These are phyloP conservation scores for Saururus chinensis DNA, from an alignment of 164 flowering plant species.

Conservation along the genomic window DNA sequence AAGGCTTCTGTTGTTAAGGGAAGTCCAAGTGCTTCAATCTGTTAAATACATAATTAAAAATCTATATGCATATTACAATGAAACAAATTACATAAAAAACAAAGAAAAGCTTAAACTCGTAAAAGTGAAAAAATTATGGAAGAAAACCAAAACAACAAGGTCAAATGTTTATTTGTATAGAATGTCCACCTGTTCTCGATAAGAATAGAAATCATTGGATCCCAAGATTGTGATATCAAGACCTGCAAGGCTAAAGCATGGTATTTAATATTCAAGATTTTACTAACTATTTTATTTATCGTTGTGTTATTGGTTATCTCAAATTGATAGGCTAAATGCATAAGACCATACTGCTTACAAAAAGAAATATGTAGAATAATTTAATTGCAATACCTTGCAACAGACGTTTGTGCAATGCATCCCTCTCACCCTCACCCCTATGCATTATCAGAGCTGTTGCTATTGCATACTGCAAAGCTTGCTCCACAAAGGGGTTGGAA, in stretches of 20 bases:
- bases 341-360: neutral
- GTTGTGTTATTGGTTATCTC: neutral
- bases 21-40: slow-evolving; percentile 90
- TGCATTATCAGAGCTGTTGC: slow-evolving; percentile 67
- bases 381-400: slow-evolving; percentile 51
- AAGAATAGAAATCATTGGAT: slow-evolving; percentile 90
- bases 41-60: slow-evolving; percentile 2
- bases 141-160: neutral
- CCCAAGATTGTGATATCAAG: slow-evolving; percentile 92
- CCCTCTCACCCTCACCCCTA: slow-evolving; percentile 42
- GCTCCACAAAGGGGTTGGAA: slow-evolving; percentile 87
- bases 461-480: slow-evolving; percentile 69
- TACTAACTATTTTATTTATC: neutral
- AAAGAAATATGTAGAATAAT: neutral
- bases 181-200: slow-evolving; percentile 67
- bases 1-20: slow-evolving; percentile 76
- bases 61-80: neutral
- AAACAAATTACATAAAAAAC: neutral
- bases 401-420: slow-evolving; percentile 44
- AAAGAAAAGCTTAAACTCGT: neutral
- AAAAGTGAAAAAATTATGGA: neutral
- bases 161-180: neutral
- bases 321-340: neutral
- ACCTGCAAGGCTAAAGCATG: slow-evolving; percentile 55
- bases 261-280: slow-evolving; percentile 15